These are phyloP conservation scores for Teratosphaeria gauchensis DNA, from an alignment of 2,329 filamentous ascomycete genomes.

Conservation along the genomic window DNA sequence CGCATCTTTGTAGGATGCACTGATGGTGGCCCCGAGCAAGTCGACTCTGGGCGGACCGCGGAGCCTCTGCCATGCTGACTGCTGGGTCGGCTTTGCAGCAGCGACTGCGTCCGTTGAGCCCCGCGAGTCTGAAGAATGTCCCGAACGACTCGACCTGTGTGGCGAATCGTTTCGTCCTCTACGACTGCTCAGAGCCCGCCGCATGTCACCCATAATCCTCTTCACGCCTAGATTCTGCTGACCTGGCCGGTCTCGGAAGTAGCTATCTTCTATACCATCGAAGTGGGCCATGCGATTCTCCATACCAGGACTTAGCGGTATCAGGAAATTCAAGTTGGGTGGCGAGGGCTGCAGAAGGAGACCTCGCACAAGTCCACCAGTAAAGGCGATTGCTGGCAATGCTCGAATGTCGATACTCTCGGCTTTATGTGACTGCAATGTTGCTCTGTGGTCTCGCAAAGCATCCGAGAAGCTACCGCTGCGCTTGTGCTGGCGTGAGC, in stretches of 20 bases:
- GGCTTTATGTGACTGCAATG: conserved; percentile 39
- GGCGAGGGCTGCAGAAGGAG: conserved; percentile 74
- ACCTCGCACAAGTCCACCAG: conserved; percentile 78
- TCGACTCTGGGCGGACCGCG: conserved; percentile 39
- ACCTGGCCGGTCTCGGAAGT: conserved; percentile 7
- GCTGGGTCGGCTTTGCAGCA: neutral
- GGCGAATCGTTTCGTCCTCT: conserved; percentile 10
- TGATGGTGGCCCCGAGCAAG: conserved; percentile 50
- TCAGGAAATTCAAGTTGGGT: conserved; percentile 57
- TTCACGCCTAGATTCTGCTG: conserved; percentile 64
- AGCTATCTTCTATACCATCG: conserved; percentile 6
- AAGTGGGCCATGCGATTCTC: conserved; percentile 25
- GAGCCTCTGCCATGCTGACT: conserved; percentile 17
- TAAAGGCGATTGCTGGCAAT: conserved; percentile 56
- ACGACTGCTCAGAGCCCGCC: conserved; percentile 61
- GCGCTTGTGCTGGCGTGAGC: conserved; percentile 57
- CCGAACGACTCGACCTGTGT: conserved; percentile 10
- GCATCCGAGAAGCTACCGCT: conserved; percentile 85
- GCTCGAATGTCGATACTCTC: conserved; percentile 27
- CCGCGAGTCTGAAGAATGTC: conserved; percentile 8
- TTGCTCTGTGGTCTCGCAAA: conserved; percentile 56
- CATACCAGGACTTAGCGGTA: conserved; percentile 41
- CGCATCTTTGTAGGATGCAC: conserved; percentile 18
- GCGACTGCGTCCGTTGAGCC: conserved; percentile 1
- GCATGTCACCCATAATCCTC: conserved; percentile 76